Base-by-base conservation (phyloP, 495 filamentous ascomycete genomes). In the Penicillium coprophilum region DNA sequence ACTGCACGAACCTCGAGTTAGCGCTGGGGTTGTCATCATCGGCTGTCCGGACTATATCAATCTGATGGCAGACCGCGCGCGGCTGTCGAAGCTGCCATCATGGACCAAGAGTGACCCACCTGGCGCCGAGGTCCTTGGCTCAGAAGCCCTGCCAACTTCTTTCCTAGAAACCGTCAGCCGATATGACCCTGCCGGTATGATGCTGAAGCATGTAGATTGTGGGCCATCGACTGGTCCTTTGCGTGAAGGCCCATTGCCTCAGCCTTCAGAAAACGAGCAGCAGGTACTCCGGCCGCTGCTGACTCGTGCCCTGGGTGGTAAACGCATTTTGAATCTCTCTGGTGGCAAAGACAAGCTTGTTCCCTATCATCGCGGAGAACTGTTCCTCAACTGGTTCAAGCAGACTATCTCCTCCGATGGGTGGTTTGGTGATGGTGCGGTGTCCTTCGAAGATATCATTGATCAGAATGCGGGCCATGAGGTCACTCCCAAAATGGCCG, bases 41-140 rank as follows among this genome's bases (percentile, higher is more conserved):
- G 94, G 93, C 15, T 96, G 91, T 68, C 90, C 93, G 0, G 93
- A 98, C 72, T 96, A 87, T 64, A 80, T 85, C 57, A 75, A 87
- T 68, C 73, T 96, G 21, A 85, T 96, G 82, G 77, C 76, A 17
- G 86, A 94, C 63, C 89, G 92, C 6, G 92, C 92, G 1, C 74
- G 82, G 21, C 73, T 87, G 41, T 92, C 90, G 0, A 90, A 87
- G 61, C 73, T 89, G 12, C 64, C 80, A 7, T 83, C 85, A 0
- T 90, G 79, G 74, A 82, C 79, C 0, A 66, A 75, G 19, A 70
- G 68, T 36, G 65, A 76, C 17, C 79, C 79, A 0, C 78, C 79
- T 6, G 90, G 89, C 3, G 74, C 76, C 0, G 65, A 78, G 3
- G 92, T 96, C 62, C 61, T 92, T 2, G 90, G 90, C 9, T 90